Conservation (phyloP, 768 basidiomycete species). For the Boletus sensibilis region DNA sequence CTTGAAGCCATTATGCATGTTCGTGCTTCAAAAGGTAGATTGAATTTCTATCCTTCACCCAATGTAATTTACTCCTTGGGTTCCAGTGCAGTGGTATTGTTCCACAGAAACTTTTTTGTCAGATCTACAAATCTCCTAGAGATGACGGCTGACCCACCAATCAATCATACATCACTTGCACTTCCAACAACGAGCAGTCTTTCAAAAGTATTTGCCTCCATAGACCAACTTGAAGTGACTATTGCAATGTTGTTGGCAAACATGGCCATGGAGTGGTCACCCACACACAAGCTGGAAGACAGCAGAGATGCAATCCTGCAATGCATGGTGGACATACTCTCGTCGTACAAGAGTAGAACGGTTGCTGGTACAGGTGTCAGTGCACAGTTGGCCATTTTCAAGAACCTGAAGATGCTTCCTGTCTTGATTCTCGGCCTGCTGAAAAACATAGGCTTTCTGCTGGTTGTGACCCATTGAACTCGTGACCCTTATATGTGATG, state of each 20-base stretch:
- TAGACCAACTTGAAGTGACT: slow-evolving; percentile 86
- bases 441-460: slow-evolving; percentile 74
- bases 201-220: slow-evolving; percentile 87
- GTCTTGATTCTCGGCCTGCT: slow-evolving; percentile 84
- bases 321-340: slow-evolving; percentile 79
- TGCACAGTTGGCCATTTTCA: slow-evolving; percentile 87
- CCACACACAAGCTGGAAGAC: slow-evolving; percentile 86
- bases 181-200: slow-evolving; percentile 85
- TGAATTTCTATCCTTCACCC: background rate
- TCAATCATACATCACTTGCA: slow-evolving; percentile 87
- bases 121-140: slow-evolving; percentile 95
- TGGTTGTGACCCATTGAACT: background rate
- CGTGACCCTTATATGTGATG: background rate
- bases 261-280: slow-evolving; percentile 87
- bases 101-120: slow-evolving; percentile 99
- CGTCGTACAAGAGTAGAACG: slow-evolving; percentile 94
- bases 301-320: slow-evolving; percentile 82
- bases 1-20: slow-evolving; percentile 97
- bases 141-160: slow-evolving; percentile 92
- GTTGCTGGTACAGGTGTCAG: slow-evolving; percentile 90
- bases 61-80: background rate
- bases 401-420: slow-evolving; percentile 94
- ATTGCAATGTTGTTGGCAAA: slow-evolving; percentile 81
- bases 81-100: slow-evolving; percentile 86
- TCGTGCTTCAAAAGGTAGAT: slow-evolving; percentile 87